A percentile compares a stretch with the other conserved stretches of the same genome.
These are phyloP conservation scores for Boletales sp. DNA, from an alignment of 768 basidiomycete genomes.

Conservation along the genomic window DNA sequence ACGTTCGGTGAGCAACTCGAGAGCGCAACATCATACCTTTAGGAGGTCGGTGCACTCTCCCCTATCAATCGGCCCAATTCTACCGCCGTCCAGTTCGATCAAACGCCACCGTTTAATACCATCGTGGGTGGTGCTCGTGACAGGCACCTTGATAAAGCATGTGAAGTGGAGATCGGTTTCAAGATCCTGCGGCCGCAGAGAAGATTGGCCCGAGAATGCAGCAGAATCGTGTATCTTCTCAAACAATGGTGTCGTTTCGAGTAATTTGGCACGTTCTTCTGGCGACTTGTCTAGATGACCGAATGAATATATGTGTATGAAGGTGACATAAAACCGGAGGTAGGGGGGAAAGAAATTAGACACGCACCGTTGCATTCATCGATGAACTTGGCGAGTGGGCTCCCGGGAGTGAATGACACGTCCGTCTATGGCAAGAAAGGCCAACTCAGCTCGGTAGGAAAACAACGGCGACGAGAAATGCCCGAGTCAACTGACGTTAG, in stretches of 20 bases:
- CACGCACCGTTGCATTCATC: slow-evolving; percentile 53
- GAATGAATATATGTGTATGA: neutral
- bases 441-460: neutral
- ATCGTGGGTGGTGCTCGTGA: slow-evolving; percentile 21
- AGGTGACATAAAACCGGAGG: neutral
- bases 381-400: slow-evolving; percentile 66
- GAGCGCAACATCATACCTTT: slow-evolving; percentile 33
- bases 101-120: slow-evolving; percentile 42
- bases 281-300: slow-evolving; percentile 57
- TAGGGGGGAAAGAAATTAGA: neutral
- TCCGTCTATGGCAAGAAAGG: slow-evolving; percentile 41
- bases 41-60: slow-evolving; percentile 61
- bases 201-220: slow-evolving; percentile 67
- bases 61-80: slow-evolving; percentile 77
- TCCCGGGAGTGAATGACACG: slow-evolving; percentile 51
- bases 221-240: slow-evolving; percentile 71
- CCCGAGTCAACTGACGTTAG: slow-evolving; percentile 54
- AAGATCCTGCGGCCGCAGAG: slow-evolving; percentile 51
- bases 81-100: slow-evolving; percentile 81
- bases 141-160: slow-evolving; percentile 74
- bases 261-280: slow-evolving; percentile 66
- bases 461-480: slow-evolving; percentile 1
- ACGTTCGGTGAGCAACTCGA: neutral
- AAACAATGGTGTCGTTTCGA: slow-evolving; percentile 76
- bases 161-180: slow-evolving; percentile 85